Evolutionary conservation across 768 basidiomycete species (phyloP), one percentile per base, ranked within the genome.

Genomic region (Melanogaster broomeanus): DNA sequence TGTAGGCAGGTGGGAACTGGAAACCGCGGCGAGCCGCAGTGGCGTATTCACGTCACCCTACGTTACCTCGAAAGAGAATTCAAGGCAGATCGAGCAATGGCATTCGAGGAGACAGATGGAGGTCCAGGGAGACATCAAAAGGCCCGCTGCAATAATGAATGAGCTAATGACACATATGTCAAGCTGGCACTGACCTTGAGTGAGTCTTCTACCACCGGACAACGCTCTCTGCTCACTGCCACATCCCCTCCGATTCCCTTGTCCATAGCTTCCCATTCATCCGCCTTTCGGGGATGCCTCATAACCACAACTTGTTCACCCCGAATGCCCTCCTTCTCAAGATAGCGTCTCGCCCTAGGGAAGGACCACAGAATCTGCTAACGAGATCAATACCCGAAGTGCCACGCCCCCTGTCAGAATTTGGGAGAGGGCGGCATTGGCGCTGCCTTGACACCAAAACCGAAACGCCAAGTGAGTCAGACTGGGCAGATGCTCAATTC

Each of bases 281-380:
- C 55, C 3, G 18, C 27, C 3, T 63, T 53, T 10, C 50, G 34
- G 3, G 42, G 24, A 12, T 62, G 58, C 40, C 24, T 25, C 9
- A 60, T 35, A 4, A 63, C 55, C 10, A 60, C 61, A 24, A 60
- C 55, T 6, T 55, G 51, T 2, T 18, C 22, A 13, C 54, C 60
- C 16, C 19, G 24, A 13, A 63, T 13, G 30, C 28, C 47, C n/a
- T 55, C 45, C 34, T 22, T 53, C 34, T 57, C 49, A 0, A 63
- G 42, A 37, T 53, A 57, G 3, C 21, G 33, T 25, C 38, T 55
- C 21, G 42, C 38, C n/a, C 41, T 37, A 0, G 43, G n/a, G 25
- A 6, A 53, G 30, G 11, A 56, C 52, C 19, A 45, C 44, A 4
- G 25, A 19, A 21, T 63, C 54, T 6, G 46, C 45, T 2, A 59